Base-by-base conservation (phyloP, 1,284 basidiomycete species). In the Apiotrichum montevideense region DNA sequence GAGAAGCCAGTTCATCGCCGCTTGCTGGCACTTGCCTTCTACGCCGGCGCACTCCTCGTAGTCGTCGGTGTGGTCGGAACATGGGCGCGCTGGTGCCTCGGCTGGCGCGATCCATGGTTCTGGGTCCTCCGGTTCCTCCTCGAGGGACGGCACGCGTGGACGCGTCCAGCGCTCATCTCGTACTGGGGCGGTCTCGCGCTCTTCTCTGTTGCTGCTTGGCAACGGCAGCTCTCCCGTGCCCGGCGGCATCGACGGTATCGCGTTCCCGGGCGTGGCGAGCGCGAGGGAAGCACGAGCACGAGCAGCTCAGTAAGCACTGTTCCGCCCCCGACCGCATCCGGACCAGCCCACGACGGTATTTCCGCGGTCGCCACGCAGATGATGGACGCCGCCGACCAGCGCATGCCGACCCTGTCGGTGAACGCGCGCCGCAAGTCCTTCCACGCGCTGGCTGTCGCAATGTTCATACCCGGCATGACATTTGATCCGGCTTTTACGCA, bases 371-470 rank as follows among this genome's bases (percentile, higher is more conserved):
- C 88, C n/a, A 87, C 84, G 13, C 89, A 91, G 65, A 78, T 90
- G 66, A 79, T 93, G 67, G 88, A 92, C 69, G 88, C 87, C 37
- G 90, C 89, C 2, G 87, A 92, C 74, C 90, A 89, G 74, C 84
- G 84, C 58, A 86, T 93, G 57, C 90, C 90, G n/a, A 90, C 87
- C 29, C 78, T 98, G 57, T 86, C 87, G 45, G 79, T 98, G 61
- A 98, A 99, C 73, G 90, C 90, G n/a, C 82, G 95, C 54, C 82
- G 96, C 56, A 99, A 99, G 77, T 97, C 89, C 76, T 99, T 99
- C 79, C 96, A 99, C 78, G 90, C 85, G 13, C 80, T 98, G 39
- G 92, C 95, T 0, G 92, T 98, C 51, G 80, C 91, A 40, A 94
- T 98, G 88, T 98, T 98, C 71, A 79, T 96, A 44, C 96, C 96